Conservation (phyloP, 805 yeast species). For the Lipomyces japonicus region DNA sequence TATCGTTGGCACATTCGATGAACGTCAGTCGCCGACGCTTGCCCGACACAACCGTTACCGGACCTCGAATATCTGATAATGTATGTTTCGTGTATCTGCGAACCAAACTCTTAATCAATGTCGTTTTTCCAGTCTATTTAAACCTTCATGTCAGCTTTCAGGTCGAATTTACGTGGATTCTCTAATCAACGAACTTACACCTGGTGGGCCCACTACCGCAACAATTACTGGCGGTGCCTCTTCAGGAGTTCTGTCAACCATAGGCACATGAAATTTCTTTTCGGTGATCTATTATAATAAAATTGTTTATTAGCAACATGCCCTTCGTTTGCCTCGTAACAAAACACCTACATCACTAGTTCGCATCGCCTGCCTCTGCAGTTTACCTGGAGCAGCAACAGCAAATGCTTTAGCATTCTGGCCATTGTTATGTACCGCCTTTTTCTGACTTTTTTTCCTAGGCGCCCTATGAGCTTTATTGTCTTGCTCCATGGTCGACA, state of each 20-base stretch:
- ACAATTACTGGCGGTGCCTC: slow-evolving; percentile 95
- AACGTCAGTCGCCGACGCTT: slow-evolving; percentile 89
- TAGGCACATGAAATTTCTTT: slow-evolving; percentile 87
- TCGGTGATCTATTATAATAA: slow-evolving; percentile 61
- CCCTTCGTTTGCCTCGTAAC: too few relatives aligned
- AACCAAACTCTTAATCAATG: slow-evolving; percentile 83
- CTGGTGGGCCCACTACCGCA: slow-evolving; percentile 98
- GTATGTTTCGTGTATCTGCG: slow-evolving; percentile 85
- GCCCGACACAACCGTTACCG: slow-evolving; percentile 94
- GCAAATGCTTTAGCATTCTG: slow-evolving; percentile 76
- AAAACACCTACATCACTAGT: slow-evolving; percentile 65
- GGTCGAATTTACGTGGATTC: slow-evolving; percentile 91
- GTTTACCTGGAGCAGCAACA: slow-evolving; percentile 77
- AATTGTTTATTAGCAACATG: too few relatives aligned
- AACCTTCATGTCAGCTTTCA: too few relatives aligned
- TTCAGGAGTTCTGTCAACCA: slow-evolving; percentile 96
- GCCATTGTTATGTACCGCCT: slow-evolving; percentile 65
- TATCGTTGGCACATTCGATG: slow-evolving; percentile 86
- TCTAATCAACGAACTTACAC: slow-evolving; percentile 61
- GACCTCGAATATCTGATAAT: slow-evolving; percentile 84
- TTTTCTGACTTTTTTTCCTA: slow-evolving; percentile 19
- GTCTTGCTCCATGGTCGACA: slow-evolving; percentile 48
- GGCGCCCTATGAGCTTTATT: slow-evolving; percentile 78
- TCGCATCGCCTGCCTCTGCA: slow-evolving; percentile 79
- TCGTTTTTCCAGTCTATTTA: slow-evolving; percentile 77